phyloP scores from a whole-genome alignment of 345 rosid species.

The Eucalyptus urophylla region DNA sequence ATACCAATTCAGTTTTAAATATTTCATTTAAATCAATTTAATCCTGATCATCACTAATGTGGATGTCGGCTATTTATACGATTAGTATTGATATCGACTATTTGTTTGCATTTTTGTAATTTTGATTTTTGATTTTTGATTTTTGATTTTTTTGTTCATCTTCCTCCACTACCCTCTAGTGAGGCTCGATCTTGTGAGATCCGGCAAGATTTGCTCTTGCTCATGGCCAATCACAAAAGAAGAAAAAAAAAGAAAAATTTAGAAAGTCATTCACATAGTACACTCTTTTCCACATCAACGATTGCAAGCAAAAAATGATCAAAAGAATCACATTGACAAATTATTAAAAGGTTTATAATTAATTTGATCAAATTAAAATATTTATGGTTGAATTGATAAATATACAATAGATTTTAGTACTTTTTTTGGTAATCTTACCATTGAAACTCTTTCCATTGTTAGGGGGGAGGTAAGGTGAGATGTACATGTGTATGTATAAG shows the following conservation, averaged over 20 bases:
- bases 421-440: background rate
- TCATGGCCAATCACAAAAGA: background rate
- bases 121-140: rapidly evolving
- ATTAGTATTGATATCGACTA: rapidly evolving
- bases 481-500: rapidly evolving
- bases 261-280: background rate
- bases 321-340: background rate
- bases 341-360: rapidly evolving
- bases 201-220: rapidly evolving
- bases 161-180: rapidly evolving
- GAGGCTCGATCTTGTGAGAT: rapidly evolving
- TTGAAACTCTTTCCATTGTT: background rate
- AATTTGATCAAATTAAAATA: background rate
- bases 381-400: background rate
- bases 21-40: background rate
- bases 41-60: rapidly evolving
- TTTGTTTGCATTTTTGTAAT: background rate
- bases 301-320: background rate
- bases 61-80: rapidly evolving
- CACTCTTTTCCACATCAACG: rapidly evolving
- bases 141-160: background rate
- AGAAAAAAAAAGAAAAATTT: rapidly evolving
- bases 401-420: background rate
- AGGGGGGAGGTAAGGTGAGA: background rate
- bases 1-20: rapidly evolving